Evolutionary conservation across 192 early-diverging fungal genomes (phyloP).

Genomic region (Phlyctochytrium bullatum): DNA sequence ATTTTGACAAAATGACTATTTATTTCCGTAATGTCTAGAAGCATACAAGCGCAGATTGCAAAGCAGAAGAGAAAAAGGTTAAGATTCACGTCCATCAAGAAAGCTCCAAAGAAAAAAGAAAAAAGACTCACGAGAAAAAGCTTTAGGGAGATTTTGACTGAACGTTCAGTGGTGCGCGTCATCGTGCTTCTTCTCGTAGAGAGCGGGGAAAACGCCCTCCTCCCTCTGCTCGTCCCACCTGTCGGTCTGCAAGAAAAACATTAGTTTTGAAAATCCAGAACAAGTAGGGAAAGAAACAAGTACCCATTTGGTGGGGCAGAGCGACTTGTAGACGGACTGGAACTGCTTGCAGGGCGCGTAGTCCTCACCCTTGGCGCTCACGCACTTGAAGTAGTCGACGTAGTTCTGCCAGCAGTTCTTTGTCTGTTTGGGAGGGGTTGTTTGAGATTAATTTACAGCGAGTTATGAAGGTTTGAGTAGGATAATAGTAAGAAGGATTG

Average conservation of each 20-base stretch:
- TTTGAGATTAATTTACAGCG: no score
- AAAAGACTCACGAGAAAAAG: no score
- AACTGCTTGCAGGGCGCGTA: conserved; percentile 92
- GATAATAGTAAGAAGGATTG: no score
- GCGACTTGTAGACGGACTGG: conserved; percentile 71
- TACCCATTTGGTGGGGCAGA: conserved; percentile 96
- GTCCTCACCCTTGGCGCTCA: conserved; percentile 93
- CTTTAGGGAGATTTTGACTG: no score
- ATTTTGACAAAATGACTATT: no score
- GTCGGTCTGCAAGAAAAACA: conserved; percentile 27
- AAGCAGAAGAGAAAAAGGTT: no score
- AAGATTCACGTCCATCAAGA: no score
- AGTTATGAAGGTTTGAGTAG: no score
- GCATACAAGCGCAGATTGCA: no score
- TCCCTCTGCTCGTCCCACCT: conserved; percentile 57
- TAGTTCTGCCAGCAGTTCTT: conserved; percentile 99
- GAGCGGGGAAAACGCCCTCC: conserved; percentile 47
- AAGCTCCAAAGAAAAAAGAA: no score
- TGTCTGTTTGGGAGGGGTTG: no score
- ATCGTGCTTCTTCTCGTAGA: conserved; percentile 38
- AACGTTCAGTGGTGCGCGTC: conserved; percentile 35
- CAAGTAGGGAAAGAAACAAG: conserved; percentile 25
- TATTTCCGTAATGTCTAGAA: no score
- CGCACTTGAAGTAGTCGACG: conserved; percentile 86
- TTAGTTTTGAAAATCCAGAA: not conserved